A percentile compares a stretch with the other conserved stretches of the same genome.
These are phyloP conservation scores for Cyberlindnera mycetangii DNA, from an alignment of 805 yeast species.

Conservation along the genomic window DNA sequence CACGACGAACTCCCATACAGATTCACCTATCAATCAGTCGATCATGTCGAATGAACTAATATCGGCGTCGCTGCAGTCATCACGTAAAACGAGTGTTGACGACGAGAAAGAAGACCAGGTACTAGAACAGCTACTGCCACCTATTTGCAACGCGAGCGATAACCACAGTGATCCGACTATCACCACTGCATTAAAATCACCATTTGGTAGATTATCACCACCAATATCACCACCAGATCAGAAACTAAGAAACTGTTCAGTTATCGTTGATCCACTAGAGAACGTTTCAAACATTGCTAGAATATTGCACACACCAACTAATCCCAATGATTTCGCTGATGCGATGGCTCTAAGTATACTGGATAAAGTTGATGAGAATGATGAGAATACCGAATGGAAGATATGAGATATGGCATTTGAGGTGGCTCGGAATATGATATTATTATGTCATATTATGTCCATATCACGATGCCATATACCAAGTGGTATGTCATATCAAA, in stretches of 20 bases:
- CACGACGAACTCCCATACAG: not conserved
- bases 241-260: constrained; percentile 6
- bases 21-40: not conserved
- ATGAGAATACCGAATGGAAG: constrained; percentile 23
- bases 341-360: constrained; percentile 29
- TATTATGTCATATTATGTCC: not conserved
- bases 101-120: constrained; percentile 3
- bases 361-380: constrained; percentile 24
- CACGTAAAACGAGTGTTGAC: constrained; percentile 5
- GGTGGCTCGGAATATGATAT: too few species aligned
- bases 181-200: constrained; percentile 6
- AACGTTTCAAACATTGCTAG: not conserved
- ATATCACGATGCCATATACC: not conserved
- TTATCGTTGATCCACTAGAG: constrained; percentile 16
- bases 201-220: constrained; percentile 12
- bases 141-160: constrained; percentile 5
- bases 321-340: constrained; percentile 25
- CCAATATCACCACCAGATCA: constrained; percentile 11
- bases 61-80: constrained; percentile 1
- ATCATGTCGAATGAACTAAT: not conserved
- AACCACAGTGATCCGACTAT: not conserved
- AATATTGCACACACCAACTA: not conserved
- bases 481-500: too few species aligned
- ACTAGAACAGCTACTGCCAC: constrained; percentile 13
- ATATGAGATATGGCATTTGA: constrained; percentile 13